Percentiles rank a stretch among this genome's conserved stretches.
phyloP scores from a whole-genome alignment of 108 stramenopile genomes.

The Seminavis robusta region DNA sequence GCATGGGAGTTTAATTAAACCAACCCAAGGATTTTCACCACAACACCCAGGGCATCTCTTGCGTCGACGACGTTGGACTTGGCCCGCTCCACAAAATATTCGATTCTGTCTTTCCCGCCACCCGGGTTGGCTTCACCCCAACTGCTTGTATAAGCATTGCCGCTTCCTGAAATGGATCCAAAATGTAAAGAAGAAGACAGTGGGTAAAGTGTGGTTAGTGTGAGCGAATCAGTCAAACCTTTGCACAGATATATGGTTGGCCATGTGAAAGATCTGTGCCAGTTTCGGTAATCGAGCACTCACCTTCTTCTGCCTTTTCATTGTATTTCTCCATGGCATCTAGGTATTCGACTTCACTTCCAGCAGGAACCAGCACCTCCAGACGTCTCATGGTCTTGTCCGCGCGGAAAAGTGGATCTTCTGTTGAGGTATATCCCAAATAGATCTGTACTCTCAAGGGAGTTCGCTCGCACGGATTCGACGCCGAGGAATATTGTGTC shows the following conservation, averaged over 20 bases:
- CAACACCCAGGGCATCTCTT: conserved; percentile 51
- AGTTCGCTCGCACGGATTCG: conserved; percentile 68
- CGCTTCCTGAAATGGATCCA: no score
- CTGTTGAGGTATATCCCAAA: conserved; percentile 66
- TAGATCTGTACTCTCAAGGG: conserved; percentile 81
- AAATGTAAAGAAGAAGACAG: no score
- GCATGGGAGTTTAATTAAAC: not conserved
- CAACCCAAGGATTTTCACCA: conserved; percentile 56
- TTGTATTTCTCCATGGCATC: conserved; percentile 63
- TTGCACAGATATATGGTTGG: not conserved
- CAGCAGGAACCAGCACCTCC: conserved; percentile 39
- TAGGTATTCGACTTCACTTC: conserved; percentile 49
- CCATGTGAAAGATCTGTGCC: no score
- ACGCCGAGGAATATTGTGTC: conserved; percentile 40
- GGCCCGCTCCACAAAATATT: conserved; percentile 78
- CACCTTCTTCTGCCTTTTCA: conserved; percentile 30
- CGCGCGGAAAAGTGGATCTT: conserved; percentile 75
- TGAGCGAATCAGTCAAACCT: no score
- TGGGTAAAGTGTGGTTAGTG: no score
- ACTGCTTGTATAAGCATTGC: conserved; percentile 74
- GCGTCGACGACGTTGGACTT: conserved; percentile 65
- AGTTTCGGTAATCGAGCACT: no score
- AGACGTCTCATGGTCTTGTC: conserved; percentile 70
- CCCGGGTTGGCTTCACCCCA: conserved; percentile 90
- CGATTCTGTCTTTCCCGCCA: conserved; percentile 78